Percentiles rank a stretch among this genome's conserved stretches.
Conservation (phyloP, 2,329 filamentous ascomycete species). For the Aspergillus pseudoglaucus region DNA sequence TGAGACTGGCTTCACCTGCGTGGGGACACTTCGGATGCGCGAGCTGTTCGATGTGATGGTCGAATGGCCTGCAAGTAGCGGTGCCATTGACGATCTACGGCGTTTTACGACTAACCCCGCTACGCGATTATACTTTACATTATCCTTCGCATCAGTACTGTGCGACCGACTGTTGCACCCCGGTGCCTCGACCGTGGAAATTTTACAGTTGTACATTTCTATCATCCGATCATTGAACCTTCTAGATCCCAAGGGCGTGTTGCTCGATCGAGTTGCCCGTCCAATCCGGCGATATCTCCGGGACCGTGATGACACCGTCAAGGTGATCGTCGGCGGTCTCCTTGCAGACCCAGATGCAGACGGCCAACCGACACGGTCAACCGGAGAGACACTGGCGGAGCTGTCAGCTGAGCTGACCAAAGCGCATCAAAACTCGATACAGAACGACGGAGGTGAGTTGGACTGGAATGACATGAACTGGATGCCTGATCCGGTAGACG, state of each 20-base stretch:
- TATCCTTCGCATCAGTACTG: conserved; percentile 48
- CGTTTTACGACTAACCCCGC: conserved; percentile 48
- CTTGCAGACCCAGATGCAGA: conserved; percentile 48
- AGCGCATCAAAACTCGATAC: conserved; percentile 36
- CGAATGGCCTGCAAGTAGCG: conserved; percentile 52
- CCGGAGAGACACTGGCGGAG: conserved; percentile 43
- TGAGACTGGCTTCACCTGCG: conserved; percentile 48
- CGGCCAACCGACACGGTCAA: conserved; percentile 13
- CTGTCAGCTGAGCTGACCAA: conserved; percentile 48
- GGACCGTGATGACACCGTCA: conserved; percentile 59
- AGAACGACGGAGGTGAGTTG: conserved; percentile 56
- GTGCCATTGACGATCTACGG: conserved; percentile 56
- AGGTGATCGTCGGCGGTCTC: conserved; percentile 58
- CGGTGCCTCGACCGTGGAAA: conserved; percentile 59
- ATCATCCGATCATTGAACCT: conserved; percentile 59
- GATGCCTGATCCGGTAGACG: conserved; percentile 88
- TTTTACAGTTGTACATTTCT: conserved; percentile 61
- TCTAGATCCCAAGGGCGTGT: conserved; percentile 58
- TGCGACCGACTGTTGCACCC: conserved; percentile 53
- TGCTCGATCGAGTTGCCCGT: conserved; percentile 60
- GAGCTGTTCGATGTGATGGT: conserved; percentile 58
- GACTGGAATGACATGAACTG: conserved; percentile 92
- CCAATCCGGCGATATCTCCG: conserved; percentile 58
- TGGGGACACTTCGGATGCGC: conserved; percentile 51
- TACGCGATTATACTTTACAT: conserved; percentile 50